Percentiles rank a stretch among this genome's conserved stretches.
These are phyloP conservation scores for Avicennia marina DNA, from an alignment of 257 asterid species.

Conservation along the genomic window DNA sequence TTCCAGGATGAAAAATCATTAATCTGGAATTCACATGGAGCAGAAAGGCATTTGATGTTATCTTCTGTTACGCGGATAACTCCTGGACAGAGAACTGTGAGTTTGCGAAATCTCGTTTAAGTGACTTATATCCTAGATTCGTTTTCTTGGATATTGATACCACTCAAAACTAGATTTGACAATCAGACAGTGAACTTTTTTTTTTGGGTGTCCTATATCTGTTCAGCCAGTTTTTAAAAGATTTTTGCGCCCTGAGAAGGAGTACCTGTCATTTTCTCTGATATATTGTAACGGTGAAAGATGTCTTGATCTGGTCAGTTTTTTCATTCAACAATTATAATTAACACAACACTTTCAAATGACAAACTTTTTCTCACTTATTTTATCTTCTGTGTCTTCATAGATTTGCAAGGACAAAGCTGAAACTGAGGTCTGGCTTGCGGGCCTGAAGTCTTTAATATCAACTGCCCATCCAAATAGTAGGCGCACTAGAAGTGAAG, in stretches of 20 bases:
- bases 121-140: conserved; percentile 22
- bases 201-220: conserved; percentile 17
- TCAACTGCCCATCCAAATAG: conserved; percentile 54
- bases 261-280: conserved; percentile 86
- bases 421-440: conserved; percentile 89
- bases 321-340: background rate
- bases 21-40: conserved; percentile 81
- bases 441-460: conserved; percentile 71
- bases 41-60: conserved; percentile 79
- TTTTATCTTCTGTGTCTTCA: conserved; percentile 14
- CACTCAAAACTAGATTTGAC: background rate
- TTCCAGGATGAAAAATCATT: conserved; percentile 87
- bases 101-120: conserved; percentile 32
- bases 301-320: conserved; percentile 91
- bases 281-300: conserved; percentile 84
- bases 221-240: conserved; percentile 90
- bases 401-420: conserved; percentile 92
- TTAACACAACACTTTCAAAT: background rate
- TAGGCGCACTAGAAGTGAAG: conserved; percentile 79
- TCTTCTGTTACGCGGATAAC: conserved; percentile 72
- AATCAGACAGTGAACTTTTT: conserved; percentile 4
- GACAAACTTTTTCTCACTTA: conserved; percentile 7
- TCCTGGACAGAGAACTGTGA: conserved; percentile 98
- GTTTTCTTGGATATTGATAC: conserved; percentile 11
- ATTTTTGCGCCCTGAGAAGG: conserved; percentile 95